Base-by-base conservation (phyloP, 768 basidiomycete species). In the Candolleomyces aberdarensis region DNA sequence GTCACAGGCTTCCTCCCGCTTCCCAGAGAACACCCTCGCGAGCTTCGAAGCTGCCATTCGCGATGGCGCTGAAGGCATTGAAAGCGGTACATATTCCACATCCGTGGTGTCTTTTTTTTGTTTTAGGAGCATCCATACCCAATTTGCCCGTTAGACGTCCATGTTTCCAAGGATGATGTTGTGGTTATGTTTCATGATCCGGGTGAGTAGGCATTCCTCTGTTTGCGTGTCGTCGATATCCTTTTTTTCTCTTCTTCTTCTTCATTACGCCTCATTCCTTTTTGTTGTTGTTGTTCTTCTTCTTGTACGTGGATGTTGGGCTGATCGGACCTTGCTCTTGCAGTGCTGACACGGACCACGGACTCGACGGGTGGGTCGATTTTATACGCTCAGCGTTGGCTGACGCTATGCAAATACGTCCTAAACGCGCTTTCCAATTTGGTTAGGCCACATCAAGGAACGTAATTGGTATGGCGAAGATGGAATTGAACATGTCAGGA, bases 131-230 rank as follows among this genome's bases (percentile, higher is more conserved):
- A 74, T 75, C 80, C 76, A 86, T 80, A 87, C 84, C 85, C 80
- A 88, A 85, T 36, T 72, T 71, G 67, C 69, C 68, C 76, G 76
- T 72, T 67, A 96, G 96, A 97, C 85, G 94, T 98, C 68, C 96
- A 98, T 75, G 89, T 96, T 68, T 93, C 96, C 40, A 76, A 78
- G 64, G 96, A 99, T 74, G 82, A 86, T 69, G 85, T 92, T 44
- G 89, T 98, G 39, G 75, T 98, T 52, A 93, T 98, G 92, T 98
- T 96, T 77, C 96, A 99, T 74, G 96, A 98, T 73, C 91, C 94
- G 15, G 84, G 87, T 90, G 56, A 50, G 60, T 50, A n/a, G 15
- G 14, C 43, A 32, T 19, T 50, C 5, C 9, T 17, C 5, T 10
- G 22, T 56, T 20, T 32, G 43, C 4, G 19, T 39, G 15, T 29